phyloP scores from a whole-genome alignment of 2,329 filamentous ascomycete genomes.

The Claviceps monticola region DNA sequence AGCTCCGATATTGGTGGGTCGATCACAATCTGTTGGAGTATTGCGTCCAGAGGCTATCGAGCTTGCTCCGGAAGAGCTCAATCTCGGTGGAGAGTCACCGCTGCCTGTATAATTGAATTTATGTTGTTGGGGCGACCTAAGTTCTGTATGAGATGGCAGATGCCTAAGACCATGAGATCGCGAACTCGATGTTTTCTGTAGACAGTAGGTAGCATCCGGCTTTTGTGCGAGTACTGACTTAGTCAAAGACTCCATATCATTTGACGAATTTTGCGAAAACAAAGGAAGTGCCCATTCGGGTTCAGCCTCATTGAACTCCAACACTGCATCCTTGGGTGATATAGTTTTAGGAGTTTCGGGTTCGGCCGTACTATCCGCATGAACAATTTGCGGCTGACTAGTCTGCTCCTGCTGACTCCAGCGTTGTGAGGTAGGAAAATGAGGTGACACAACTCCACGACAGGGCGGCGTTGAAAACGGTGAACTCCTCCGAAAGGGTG shows the following conservation, averaged over 20 bases:
- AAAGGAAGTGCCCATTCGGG: conserved; percentile 57
- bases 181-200: conserved; percentile 2
- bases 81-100: conserved; percentile 21
- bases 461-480: conserved; percentile 36
- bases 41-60: conserved; percentile 24
- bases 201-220: conserved; percentile 9
- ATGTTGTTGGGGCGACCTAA: conserved; percentile 37
- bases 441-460: conserved; percentile 8
- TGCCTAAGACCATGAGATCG: conserved; percentile 5
- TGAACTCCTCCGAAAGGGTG: conserved; percentile 66
- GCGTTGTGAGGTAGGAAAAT: conserved; percentile 41
- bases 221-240: conserved; percentile 17
- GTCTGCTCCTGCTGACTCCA: conserved; percentile 45
- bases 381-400: conserved; percentile 21
- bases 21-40: conserved; percentile 22
- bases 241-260: conserved; percentile 23
- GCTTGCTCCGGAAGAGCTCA: conserved; percentile 32
- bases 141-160: conserved; percentile 20
- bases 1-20: conserved; percentile 50
- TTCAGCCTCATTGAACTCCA: conserved; percentile 70
- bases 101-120: conserved; percentile 27
- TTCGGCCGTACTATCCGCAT: conserved; percentile 25
- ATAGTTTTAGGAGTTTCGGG: conserved; percentile 63
- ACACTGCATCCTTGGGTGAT: conserved; percentile 79
- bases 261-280: conserved; percentile 49